Evolutionary conservation across 257 asterid species (phyloP).

Genomic region (Nicotiana noctiflora): DNA sequence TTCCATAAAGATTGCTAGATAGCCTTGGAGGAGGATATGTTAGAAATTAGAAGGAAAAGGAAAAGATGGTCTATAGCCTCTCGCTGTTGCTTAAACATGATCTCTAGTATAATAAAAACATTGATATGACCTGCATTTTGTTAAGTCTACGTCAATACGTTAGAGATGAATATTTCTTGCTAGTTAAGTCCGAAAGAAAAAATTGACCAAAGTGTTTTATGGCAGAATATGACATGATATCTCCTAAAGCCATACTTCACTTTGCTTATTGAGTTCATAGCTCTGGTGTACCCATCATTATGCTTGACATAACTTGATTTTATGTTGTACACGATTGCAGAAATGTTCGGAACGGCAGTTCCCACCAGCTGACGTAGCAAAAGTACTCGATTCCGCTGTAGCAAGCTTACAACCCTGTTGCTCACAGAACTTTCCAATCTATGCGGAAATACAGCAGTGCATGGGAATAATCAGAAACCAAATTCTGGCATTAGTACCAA

Average conservation of each 20-base stretch:
- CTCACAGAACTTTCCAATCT: constrained; percentile 66
- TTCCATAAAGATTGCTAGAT: background rate
- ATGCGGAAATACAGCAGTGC: constrained; percentile 84
- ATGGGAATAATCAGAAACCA: constrained; percentile 95
- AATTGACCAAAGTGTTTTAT: background rate
- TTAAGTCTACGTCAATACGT: background rate
- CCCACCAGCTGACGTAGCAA: constrained; percentile 89
- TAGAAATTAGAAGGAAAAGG: background rate
- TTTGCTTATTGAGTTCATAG: background rate
- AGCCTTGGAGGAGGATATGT: background rate
- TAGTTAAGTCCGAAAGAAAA: background rate
- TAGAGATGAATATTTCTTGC: background rate
- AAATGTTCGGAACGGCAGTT: constrained; percentile 90
- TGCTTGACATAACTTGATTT: background rate
- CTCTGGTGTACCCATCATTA: background rate
- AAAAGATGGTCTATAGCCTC: background rate
- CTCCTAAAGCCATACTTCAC: background rate
- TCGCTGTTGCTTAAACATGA: background rate
- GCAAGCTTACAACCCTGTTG: constrained; percentile 75
- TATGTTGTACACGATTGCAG: constrained; percentile 34
- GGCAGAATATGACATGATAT: background rate
- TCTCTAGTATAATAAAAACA: background rate
- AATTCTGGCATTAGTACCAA: constrained; percentile 85
- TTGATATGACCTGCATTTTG: background rate
- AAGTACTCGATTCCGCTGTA: constrained; percentile 81